Evolutionary conservation across 345 rosid genomes (phyloP), one percentile per base, ranked within the genome.

Genomic region (Ceriops decandra): DNA sequence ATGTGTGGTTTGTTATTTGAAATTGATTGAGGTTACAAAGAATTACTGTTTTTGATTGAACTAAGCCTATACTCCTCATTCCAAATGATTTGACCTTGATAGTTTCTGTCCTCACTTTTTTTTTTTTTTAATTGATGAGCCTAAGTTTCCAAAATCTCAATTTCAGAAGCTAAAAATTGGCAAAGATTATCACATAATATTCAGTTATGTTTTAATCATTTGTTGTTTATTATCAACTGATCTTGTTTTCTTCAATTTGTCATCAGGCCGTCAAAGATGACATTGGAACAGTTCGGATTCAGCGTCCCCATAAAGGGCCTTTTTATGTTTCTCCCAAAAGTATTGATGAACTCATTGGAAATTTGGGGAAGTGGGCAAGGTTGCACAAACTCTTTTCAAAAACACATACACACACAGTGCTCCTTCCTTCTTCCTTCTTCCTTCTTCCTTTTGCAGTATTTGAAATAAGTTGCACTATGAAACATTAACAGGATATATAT

Each of bases 361-460:
- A 85, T 80, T 81, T 87, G 62, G 97, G 96, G 62, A 82, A 89
- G 77, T 87, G 91, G 91, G 90, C 96, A 70, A 90, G 96, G 98
- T 93, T 72, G 70, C 52, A 33, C 68, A 53, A 7, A 67, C 52
- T 27, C 31, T 0, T 33, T 52, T 13, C n/a, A 3, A 27, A 21
- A 46, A 38, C 27, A 17, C 15, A 35, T 62, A 10, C 36, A 54
- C 62, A 61, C 17, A 38, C 9, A 66, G 47, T 69, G 21, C 27
- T 60, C 56, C 52, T 52, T 20, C 26, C 9, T 36, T 20, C 49
- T 53, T 63, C 31, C 68, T 69, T 57, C 52, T 52, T 20, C 26
- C 10, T 36, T 20, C 49, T 53, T 63, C 31, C 68, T 69, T 57
- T 51, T 21, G 1, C 26, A 28, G 63, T 20, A 54, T 33, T 47